Conservation (phyloP, 345 rosid species). For the Linum tenue region DNA sequence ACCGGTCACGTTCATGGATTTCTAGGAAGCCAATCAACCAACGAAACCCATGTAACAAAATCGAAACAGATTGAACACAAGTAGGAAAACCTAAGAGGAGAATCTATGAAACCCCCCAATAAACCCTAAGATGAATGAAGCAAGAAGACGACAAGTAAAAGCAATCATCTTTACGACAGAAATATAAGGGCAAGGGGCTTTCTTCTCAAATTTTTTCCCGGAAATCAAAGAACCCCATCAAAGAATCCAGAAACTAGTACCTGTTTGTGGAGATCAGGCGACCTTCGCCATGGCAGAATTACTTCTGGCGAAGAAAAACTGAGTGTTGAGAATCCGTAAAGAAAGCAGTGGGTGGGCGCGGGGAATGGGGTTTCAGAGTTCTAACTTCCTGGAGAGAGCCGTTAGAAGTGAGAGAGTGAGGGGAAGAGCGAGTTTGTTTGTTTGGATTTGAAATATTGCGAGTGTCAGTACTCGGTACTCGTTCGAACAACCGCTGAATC, state of each 20-base stretch:
- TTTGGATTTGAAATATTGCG: background rate
- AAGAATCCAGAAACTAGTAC: background rate
- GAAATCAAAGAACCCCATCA: background rate
- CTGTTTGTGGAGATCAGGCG: background rate
- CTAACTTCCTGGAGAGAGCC: background rate
- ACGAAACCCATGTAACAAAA: too few species aligned
- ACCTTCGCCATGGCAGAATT: background rate
- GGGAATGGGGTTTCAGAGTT: background rate
- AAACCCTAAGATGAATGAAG: too few species aligned
- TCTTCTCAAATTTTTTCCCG: background rate
- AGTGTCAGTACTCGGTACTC: too few species aligned
- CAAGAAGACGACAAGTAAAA: too few species aligned
- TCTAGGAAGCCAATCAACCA: too few species aligned
- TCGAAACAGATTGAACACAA: too few species aligned
- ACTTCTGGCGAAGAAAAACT: background rate
- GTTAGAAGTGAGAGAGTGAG: background rate
- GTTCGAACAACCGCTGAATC: too few species aligned
- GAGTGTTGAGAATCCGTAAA: background rate
- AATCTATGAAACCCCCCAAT: too few species aligned
- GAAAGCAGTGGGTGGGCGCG: background rate
- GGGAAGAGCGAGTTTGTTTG: background rate
- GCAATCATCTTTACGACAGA: background rate
- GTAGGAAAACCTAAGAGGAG: too few species aligned
- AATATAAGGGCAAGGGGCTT: background rate
- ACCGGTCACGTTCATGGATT: background rate